Percentiles rank a stretch among this genome's conserved stretches.
phyloP scores from a whole-genome alignment of 371 early-diverging fungal species.

The Blakeslea trispora region DNA sequence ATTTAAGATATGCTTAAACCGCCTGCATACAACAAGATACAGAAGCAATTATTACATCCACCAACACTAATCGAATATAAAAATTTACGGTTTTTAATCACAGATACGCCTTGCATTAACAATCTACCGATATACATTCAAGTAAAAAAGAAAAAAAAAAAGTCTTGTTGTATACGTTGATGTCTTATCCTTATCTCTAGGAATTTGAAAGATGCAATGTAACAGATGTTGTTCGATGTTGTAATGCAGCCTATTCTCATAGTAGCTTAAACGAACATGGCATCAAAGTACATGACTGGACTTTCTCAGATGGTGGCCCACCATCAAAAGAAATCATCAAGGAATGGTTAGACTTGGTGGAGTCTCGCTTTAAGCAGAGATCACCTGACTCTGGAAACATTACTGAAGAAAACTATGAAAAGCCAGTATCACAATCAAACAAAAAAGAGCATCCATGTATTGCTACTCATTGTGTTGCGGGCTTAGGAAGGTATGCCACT shows the following conservation, averaged over 20 bases:
- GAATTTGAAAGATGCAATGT: slow-evolving; percentile 75
- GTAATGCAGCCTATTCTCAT: slow-evolving; percentile 82
- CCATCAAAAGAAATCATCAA: slow-evolving; percentile 69
- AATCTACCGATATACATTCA: slow-evolving; percentile 71
- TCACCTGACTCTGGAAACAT: slow-evolving; percentile 11
- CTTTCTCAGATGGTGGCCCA: slow-evolving; percentile 77
- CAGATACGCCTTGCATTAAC: slow-evolving; percentile 80
- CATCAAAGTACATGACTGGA: slow-evolving; percentile 78
- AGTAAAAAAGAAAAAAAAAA: slow-evolving; percentile 18
- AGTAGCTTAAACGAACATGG: slow-evolving; percentile 52
- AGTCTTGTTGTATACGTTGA: neutral
- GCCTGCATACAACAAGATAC: slow-evolving; percentile 16
- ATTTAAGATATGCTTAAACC: slow-evolving; percentile 17
- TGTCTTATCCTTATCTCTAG: slow-evolving; percentile 20
- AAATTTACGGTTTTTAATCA: slow-evolving; percentile 74
- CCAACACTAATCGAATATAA: slow-evolving; percentile 34
- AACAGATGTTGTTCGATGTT: slow-evolving; percentile 85
- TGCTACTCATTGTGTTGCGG: slow-evolving; percentile 84
- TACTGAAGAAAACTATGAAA: slow-evolving; percentile 30
- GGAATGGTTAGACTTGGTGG: slow-evolving; percentile 70
- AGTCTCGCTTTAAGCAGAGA: slow-evolving; percentile 33
- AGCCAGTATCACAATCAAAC: slow-evolving; percentile 8
- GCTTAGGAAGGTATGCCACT: slow-evolving; percentile 72
- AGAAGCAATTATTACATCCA: slow-evolving; percentile 29
- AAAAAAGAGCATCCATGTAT: slow-evolving; percentile 53